These are phyloP conservation scores for Talaromyces atroroseus DNA, from an alignment of 2,329 filamentous ascomycete species.

Conservation along the genomic window DNA sequence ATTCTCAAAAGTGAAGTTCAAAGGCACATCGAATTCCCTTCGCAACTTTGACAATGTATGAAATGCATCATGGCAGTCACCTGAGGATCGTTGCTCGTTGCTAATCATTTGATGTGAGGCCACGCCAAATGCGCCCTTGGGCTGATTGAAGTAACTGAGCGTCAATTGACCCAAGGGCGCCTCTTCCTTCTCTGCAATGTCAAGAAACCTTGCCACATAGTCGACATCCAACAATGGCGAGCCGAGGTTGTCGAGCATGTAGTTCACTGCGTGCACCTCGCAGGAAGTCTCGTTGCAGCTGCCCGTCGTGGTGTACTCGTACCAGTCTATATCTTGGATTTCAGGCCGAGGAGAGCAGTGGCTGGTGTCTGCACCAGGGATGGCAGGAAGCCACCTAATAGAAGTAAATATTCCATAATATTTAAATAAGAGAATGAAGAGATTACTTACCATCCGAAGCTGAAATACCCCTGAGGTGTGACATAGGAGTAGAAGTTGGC, in stretches of 20 bases:
- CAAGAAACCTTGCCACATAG: not conserved
- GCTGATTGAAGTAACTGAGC: not conserved
- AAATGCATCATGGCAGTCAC: not conserved
- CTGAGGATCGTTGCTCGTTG: not conserved
- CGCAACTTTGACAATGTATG: not conserved
- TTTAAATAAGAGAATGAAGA: not conserved
- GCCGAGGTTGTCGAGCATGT: not conserved
- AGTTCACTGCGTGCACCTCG: constrained; percentile 2
- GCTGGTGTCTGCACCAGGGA: not conserved
- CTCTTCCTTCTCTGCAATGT: too few relatives aligned
- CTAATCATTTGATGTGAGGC: not conserved
- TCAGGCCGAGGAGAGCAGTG: not conserved
- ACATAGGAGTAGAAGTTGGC: constrained; percentile 4
- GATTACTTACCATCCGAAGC: constrained; percentile 3
- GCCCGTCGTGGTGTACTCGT: constrained; percentile 1
- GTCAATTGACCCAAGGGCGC: not conserved
- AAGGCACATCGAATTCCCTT: not conserved
- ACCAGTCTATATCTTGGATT: not conserved
- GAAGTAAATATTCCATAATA: too few relatives aligned
- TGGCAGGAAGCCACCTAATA: constrained; percentile 3
- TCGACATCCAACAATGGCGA: not conserved
- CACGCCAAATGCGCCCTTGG: not conserved
- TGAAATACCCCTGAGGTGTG: constrained; percentile 1
- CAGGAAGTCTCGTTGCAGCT: not conserved
- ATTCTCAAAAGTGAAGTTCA: not conserved